A percentile compares a stretch with the other conserved stretches of the same genome.
Conservation (phyloP, 169 alveolate species). For the Theileria parva region DNA sequence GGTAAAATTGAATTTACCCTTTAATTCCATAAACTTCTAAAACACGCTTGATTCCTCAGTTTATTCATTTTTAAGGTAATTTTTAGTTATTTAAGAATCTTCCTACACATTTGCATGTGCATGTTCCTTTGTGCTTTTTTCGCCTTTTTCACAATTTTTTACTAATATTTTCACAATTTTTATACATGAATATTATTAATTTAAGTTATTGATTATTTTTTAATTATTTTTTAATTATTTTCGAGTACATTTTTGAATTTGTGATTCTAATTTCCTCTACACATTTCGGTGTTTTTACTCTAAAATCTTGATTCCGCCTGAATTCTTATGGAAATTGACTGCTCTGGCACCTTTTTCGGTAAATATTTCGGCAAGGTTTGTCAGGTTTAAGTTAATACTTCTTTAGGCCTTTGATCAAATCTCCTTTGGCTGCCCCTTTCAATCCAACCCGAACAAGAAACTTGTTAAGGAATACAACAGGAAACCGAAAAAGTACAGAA, state of each 20-base stretch:
- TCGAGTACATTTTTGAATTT: neutral
- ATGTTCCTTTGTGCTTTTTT: neutral
- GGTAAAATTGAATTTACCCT: neutral
- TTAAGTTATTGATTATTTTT: neutral
- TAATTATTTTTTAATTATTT: neutral
- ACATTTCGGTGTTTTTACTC: neutral
- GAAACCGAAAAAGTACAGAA: neutral
- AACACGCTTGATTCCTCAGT: neutral
- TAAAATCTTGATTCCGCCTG: neutral
- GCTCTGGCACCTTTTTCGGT: conserved; percentile 24
- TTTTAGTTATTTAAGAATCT: no score
- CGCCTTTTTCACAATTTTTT: neutral
- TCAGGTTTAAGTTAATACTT: neutral
- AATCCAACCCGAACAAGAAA: neutral
- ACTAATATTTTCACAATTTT: neutral
- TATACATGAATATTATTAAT: neutral
- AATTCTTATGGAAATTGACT: conserved; percentile 30
- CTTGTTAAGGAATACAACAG: conserved; percentile 17
- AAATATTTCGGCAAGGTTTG: conserved; percentile 28
- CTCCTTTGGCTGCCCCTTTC: neutral
- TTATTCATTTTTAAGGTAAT: neutral
- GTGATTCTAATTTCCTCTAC: neutral
- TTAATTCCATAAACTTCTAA: neutral
- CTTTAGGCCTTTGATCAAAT: conserved; percentile 1
- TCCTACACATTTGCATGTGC: conserved; percentile 5